Conservation (phyloP, 2,329 filamentous ascomycete genomes). For the Pezicula rhizophila region DNA sequence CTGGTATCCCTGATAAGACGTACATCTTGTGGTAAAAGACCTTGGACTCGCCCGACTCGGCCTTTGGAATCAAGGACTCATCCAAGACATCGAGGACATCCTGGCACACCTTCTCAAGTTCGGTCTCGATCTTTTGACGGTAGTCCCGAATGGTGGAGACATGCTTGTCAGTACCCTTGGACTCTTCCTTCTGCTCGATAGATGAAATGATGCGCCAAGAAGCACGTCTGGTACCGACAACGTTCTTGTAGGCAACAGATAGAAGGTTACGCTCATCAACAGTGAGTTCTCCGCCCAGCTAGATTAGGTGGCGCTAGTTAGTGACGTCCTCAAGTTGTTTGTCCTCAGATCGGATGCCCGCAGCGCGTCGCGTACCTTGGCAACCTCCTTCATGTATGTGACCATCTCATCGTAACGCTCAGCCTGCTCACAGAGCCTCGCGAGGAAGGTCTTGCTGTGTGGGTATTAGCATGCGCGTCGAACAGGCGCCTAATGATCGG, state of each 20-base stretch:
- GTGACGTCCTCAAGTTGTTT: slow-evolving; percentile 5
- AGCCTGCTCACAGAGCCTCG: slow-evolving; percentile 99
- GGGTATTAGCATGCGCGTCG: slow-evolving; percentile 16
- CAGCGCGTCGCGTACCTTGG: slow-evolving; percentile 57
- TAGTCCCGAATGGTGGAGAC: slow-evolving; percentile 94
- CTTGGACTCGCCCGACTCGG: slow-evolving; percentile 94
- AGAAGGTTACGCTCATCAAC: slow-evolving; percentile 97
- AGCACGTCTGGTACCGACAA: slow-evolving; percentile 91
- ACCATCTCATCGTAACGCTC: slow-evolving; percentile 99
- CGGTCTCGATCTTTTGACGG: slow-evolving; percentile 95
- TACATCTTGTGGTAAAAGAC: slow-evolving; percentile 99
- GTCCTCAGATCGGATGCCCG: slow-evolving; percentile 16
- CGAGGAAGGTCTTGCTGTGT: slow-evolving; percentile 96
- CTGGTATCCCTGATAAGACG: slow-evolving; percentile 23
- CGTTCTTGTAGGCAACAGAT: slow-evolving; percentile 98
- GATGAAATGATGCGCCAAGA: slow-evolving; percentile 98
- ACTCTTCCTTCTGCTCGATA: slow-evolving; percentile 99
- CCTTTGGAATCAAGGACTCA: slow-evolving; percentile 87
- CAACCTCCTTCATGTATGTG: slow-evolving; percentile 99
- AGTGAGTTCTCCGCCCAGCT: slow-evolving; percentile 65
- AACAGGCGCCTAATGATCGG: slow-evolving; percentile 3
- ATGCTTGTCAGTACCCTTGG: slow-evolving; percentile 92
- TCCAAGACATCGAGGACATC: slow-evolving; percentile 95
- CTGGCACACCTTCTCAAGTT: slow-evolving; percentile 96
- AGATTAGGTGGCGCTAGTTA: slow-evolving; percentile 25